A percentile compares a stretch with the other conserved stretches of the same genome.
Evolutionary conservation across 805 yeast species (phyloP).

Genomic region (Diddensiella santjacobensis): DNA sequence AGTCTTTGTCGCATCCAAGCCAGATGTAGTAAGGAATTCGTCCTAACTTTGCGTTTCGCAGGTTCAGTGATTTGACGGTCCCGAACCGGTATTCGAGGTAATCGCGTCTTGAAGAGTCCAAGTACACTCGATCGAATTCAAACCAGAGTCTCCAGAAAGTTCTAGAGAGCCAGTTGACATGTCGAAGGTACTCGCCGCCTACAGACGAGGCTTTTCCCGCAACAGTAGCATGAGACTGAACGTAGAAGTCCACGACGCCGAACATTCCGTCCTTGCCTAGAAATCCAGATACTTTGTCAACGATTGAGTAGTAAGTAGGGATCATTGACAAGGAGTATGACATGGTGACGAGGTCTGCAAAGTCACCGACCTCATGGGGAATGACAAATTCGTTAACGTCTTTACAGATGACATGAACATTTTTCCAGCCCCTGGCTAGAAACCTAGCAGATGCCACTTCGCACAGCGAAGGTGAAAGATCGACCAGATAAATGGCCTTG

Average conservation of each 20-base stretch:
- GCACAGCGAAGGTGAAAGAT: constrained; percentile 73
- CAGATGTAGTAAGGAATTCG: constrained; percentile 79
- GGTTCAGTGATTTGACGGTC: constrained; percentile 68
- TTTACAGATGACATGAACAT: constrained; percentile 65
- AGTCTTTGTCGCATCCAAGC: constrained; percentile 67
- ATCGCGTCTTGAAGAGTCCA: constrained; percentile 78
- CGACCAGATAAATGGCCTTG: constrained; percentile 66
- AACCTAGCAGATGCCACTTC: constrained; percentile 64
- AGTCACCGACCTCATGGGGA: constrained; percentile 30
- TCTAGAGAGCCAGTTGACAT: constrained; percentile 71
- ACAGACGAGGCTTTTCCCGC: constrained; percentile 68
- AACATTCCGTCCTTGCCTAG: constrained; percentile 55
- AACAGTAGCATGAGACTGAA: constrained; percentile 60
- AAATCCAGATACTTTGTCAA: constrained; percentile 60
- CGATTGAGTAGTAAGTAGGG: constrained; percentile 73
- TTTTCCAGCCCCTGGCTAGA: constrained; percentile 44
- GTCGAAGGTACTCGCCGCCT: constrained; percentile 69
- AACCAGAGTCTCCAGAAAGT: constrained; percentile 88
- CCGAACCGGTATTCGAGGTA: constrained; percentile 81
- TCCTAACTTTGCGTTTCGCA: constrained; percentile 62
- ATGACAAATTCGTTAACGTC: constrained; percentile 72
- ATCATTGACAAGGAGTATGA: constrained; percentile 84
- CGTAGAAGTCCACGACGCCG: constrained; percentile 76
- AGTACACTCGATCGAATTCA: constrained; percentile 74
- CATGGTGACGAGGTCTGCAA: constrained; percentile 71